These are phyloP conservation scores for Suhomyces xylopsoci DNA, from an alignment of 805 yeast species.

Conservation along the genomic window DNA sequence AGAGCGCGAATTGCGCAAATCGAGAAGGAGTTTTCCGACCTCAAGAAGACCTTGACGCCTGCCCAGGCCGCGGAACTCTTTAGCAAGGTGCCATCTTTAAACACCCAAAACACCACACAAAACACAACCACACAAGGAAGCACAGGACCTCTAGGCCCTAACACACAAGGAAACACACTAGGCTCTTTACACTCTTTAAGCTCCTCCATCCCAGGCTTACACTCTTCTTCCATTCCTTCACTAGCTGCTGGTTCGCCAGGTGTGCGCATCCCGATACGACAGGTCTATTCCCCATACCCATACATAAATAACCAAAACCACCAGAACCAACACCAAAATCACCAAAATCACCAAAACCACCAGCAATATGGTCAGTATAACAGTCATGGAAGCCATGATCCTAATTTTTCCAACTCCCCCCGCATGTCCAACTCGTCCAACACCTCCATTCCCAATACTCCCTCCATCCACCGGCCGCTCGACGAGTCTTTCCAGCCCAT, in stretches of 20 bases:
- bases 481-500: constrained; percentile 1
- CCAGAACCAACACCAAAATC: too few species aligned
- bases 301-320: too few species aligned
- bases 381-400: too few species aligned
- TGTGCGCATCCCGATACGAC: neutral
- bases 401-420: neutral
- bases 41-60: constrained; percentile 51
- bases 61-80: constrained; percentile 32
- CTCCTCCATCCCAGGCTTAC: too few species aligned
- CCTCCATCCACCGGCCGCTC: constrained; percentile 17
- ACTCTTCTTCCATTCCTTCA: too few species aligned
- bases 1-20: constrained; percentile 81
- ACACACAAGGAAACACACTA: too few species aligned
- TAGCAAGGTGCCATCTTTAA: constrained; percentile 22
- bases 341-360: too few species aligned
- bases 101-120: too few species aligned
- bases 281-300: neutral
- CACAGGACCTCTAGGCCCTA: neutral
- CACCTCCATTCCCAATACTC: constrained; percentile 28
- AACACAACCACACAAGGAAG: too few species aligned
- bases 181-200: too few species aligned
- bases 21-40: constrained; percentile 73
- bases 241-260: neutral
- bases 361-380: too few species aligned
- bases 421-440: constrained; percentile 13